Percentiles rank a stretch among this genome's conserved stretches.
Conservation (phyloP, 768 basidiomycete species). For the Obba rivulosa region DNA sequence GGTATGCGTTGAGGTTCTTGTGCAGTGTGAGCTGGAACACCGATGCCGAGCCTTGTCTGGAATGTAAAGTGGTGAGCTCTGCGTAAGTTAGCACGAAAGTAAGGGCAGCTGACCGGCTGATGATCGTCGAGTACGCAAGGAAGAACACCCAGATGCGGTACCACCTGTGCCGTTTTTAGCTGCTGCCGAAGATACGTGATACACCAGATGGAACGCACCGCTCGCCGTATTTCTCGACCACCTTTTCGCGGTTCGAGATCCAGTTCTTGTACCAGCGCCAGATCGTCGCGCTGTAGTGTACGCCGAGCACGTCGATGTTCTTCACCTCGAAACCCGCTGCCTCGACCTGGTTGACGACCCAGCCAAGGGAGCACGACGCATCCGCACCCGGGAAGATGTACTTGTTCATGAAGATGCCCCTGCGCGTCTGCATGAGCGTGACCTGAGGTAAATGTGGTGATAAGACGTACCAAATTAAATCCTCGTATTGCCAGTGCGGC, state of each 20-base stretch:
- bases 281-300: constrained; percentile 92
- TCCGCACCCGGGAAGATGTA: constrained; percentile 99
- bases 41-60: constrained; percentile 80
- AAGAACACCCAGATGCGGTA: constrained; percentile 97
- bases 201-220: constrained; percentile 27
- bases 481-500: constrained; percentile 97
- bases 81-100: not conserved
- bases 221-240: constrained; percentile 86
- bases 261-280: constrained; percentile 97
- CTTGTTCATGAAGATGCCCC: constrained; percentile 97
- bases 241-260: constrained; percentile 88
- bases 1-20: constrained; percentile 97
- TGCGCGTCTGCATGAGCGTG: constrained; percentile 20
- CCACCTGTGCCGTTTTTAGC: no score
- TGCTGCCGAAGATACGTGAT: no score
- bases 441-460: not conserved
- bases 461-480: constrained; percentile 75
- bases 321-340: constrained; percentile 94
- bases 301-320: constrained; percentile 93
- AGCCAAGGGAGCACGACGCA: constrained; percentile 90
- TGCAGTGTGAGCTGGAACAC: constrained; percentile 98
- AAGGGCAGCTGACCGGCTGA: constrained; percentile 49
- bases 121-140: constrained; percentile 88
- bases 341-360: constrained; percentile 88
- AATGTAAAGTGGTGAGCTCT: constrained; percentile 1